Base-by-base conservation (phyloP, 176 grass and related monocot species). In the Oryza officinalis region DNA sequence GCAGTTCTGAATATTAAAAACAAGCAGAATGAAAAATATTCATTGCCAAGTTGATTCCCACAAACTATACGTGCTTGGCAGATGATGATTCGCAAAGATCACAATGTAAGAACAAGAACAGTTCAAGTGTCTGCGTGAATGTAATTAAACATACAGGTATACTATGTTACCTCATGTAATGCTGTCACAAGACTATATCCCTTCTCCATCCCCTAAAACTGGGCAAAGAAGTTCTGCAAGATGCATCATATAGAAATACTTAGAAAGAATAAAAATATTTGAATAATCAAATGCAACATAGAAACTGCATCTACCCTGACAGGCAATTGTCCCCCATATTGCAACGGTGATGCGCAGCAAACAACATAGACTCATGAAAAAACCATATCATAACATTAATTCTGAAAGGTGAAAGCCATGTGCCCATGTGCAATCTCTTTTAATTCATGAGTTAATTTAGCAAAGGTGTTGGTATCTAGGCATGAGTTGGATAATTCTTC, bases 141-240 rank as follows among this genome's bases (percentile, higher is more conserved):
- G 13, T 17, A 68, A 18, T 14, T 8, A 49, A 26, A 50, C 13
- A n/a, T 13, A 18, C 8, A 13, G 14, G 1, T 13, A 49, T 31
- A 28, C 0, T 41, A 33, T 66, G 27, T 83, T 87, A 90, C 89
- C 89, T 90, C 70, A 69, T 35, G 41, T 28, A 23, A 83, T 76
- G 49, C 68, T 86, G 50, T 18, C 46, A 69, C 18, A 64, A 81
- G 75, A 71, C 76, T 10, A 38, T 74, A 85, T 63, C 41, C 40
- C 84, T 87, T 80, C 89, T 26, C 40, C 80, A 65, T 87, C 89
- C 75, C 14, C 80, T 90, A 90, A 90, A 90, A 76, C 65, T 90
- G 84, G 84, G 75, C 63, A 80, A 87, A 79, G 27, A 87, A 87
- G 50, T 83, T 70, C 89, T 87, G 89, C 63, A 90, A 75, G 38